Base-by-base conservation (phyloP, 208 protist genomes). In the Acanthamoeba castellanii region DNA sequence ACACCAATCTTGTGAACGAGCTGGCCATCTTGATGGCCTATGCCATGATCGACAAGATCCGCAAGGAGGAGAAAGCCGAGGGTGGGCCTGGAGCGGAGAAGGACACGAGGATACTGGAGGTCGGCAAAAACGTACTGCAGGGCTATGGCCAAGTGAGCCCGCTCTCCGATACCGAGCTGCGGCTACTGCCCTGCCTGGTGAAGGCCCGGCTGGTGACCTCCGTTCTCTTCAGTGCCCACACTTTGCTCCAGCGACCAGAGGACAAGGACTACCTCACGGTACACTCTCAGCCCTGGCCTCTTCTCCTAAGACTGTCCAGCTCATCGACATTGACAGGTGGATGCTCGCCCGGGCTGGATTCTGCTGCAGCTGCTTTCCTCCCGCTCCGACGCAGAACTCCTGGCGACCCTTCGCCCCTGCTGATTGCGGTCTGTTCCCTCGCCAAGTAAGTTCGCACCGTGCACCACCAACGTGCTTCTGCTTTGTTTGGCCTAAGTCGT, bases 21-120 rank as follows among this genome's bases (percentile, higher is more conserved):
- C 52, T 93, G 42, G 89, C 89, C 47, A 93, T 93, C 57, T 11
- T 61, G 66, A 93, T 93, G 89, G 89, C 89, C 68, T 93, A 93
- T 18, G 20, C 37, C 30, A 93, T 93, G 89, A 50, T 93, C 64
- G 85, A 91, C 85, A 27, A 42, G 30, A 91, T 91, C 85, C 30
- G 85, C 25, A 84, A 84, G 76, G 25, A 84, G 8, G 76, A 84
- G 42, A 27, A 50, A 20, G 45, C 45, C 25, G 18, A 37, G 2
- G 3, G 30, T 14, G 72, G 72, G 11, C 42, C 27, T n/a, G 16
- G 14, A 84, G 76, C 42, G 22, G 72, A n/a, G 37, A 84, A 52
- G 14, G 45, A 76, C 14, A 5, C 27, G 72, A 22, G 42, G 30
- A 27, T 84, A 5, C 76, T 84, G 4, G 42, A 55, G 42, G 76